Percentiles rank a stretch among this genome's conserved stretches.
Conservation (phyloP, 345 rosid genomes). For the Gossypium longicalyx region DNA sequence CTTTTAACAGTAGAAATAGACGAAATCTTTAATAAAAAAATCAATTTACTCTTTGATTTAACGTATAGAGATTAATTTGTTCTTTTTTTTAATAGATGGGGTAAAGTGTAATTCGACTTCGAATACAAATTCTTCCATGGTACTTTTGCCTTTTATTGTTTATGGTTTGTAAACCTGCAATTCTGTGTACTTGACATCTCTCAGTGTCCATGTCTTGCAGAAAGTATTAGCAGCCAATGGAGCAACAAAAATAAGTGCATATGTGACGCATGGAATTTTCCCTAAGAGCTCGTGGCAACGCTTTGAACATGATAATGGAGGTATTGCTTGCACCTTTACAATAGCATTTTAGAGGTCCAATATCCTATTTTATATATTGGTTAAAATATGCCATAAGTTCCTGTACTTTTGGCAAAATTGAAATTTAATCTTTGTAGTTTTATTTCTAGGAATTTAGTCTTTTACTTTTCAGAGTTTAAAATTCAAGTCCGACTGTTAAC, state of each 20-base stretch:
- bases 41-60: too few relatives aligned
- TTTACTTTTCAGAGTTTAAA: too few relatives aligned
- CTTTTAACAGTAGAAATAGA: too few relatives aligned
- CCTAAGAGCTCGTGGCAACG: slow-evolving; percentile 89
- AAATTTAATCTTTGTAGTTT: too few relatives aligned
- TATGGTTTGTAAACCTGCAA: neutral
- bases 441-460: too few relatives aligned
- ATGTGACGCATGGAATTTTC: slow-evolving; percentile 93
- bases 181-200: neutral
- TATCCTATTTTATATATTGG: neutral
- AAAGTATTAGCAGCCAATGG: slow-evolving; percentile 89
- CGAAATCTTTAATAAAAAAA: too few relatives aligned
- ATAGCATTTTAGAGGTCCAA: neutral
- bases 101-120: too few relatives aligned
- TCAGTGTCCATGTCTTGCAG: slow-evolving; percentile 35
- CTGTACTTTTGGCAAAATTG: too few relatives aligned
- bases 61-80: accelerated
- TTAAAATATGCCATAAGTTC: too few relatives aligned
- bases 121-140: too few relatives aligned
- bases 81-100: too few relatives aligned
- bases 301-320: slow-evolving; percentile 75
- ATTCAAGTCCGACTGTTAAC: too few relatives aligned
- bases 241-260: slow-evolving; percentile 87
- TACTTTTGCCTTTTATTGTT: neutral
- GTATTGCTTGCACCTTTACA: slow-evolving; percentile 31